Percentiles rank a stretch among this genome's conserved stretches.
Evolutionary conservation across 2,329 filamentous ascomycete species (phyloP).

Genomic region (Helotiales sp.): DNA sequence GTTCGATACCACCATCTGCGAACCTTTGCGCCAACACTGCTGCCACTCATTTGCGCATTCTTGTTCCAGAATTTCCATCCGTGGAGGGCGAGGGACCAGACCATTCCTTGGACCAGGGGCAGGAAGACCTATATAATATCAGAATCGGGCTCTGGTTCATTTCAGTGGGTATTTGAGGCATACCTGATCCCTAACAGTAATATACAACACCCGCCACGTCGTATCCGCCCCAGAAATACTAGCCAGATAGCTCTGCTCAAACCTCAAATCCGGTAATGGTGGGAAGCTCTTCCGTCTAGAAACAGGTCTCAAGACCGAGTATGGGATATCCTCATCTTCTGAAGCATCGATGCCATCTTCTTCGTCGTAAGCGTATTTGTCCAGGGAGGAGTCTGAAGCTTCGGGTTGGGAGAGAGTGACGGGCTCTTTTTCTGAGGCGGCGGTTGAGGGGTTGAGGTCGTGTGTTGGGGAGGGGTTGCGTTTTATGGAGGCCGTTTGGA

Average conservation of each 20-base stretch:
- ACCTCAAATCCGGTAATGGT: constrained; percentile 83
- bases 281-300: constrained; percentile 55
- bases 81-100: constrained; percentile 82
- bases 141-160: background rate
- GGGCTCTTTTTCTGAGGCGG: constrained; percentile 65
- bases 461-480: constrained; percentile 67
- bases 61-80: constrained; percentile 93
- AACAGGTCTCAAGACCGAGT: constrained; percentile 59
- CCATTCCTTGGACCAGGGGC: constrained; percentile 80
- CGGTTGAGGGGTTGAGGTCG: constrained; percentile 80
- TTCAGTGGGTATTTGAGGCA: constrained; percentile 13
- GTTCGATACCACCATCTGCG: constrained; percentile 94
- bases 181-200: constrained; percentile 89
- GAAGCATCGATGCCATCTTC: constrained; percentile 42
- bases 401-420: constrained; percentile 43
- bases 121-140: constrained; percentile 65
- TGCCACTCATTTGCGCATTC: constrained; percentile 73
- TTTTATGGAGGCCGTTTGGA: constrained; percentile 81
- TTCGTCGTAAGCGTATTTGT: constrained; percentile 38
- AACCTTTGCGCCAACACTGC: constrained; percentile 71
- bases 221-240: constrained; percentile 80
- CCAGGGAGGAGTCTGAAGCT: constrained; percentile 30
- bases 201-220: constrained; percentile 77
- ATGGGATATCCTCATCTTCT: constrained; percentile 66
- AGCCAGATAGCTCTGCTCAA: constrained; percentile 96